Percentiles rank a stretch among this genome's conserved stretches.
These are phyloP conservation scores for Uronychia binucleata DNA, from an alignment of 73 alveolate genomes.

Conservation along the genomic window DNA sequence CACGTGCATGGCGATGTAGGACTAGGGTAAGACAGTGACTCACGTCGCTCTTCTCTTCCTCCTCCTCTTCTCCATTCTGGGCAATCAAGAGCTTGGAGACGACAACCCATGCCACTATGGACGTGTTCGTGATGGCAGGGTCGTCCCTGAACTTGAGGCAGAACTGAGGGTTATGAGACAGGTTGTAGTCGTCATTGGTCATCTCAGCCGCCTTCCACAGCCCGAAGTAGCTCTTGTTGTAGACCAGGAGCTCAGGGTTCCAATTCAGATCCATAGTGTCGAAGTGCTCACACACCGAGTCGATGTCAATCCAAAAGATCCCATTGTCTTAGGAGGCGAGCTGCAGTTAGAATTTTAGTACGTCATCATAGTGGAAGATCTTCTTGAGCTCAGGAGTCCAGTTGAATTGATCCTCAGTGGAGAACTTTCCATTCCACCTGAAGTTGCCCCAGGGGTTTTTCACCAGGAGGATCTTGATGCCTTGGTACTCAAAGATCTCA, in stretches of 20 bases:
- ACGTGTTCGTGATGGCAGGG: conserved; percentile 4
- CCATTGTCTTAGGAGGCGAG: conserved; percentile 49
- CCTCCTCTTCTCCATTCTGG: conserved; percentile 49
- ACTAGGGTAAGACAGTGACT: conserved; percentile 6
- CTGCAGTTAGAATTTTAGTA: neutral
- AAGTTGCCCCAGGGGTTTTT: conserved; percentile 75
- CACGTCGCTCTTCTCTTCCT: conserved; percentile 26
- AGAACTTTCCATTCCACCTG: conserved; percentile 61
- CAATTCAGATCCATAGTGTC: conserved; percentile 61
- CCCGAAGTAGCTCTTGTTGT: conserved; percentile 46
- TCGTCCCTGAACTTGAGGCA: conserved; percentile 30
- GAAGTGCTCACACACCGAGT: conserved; percentile 48
- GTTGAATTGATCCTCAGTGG: conserved; percentile 27
- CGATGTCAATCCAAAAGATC: conserved; percentile 69
- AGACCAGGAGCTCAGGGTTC: conserved; percentile 62
- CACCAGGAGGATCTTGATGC: conserved; percentile 46
- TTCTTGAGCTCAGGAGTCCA: conserved; percentile 66
- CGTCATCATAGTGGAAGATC: conserved; percentile 35
- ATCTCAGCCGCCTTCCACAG: conserved; percentile 63
- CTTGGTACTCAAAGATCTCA: conserved; percentile 42
- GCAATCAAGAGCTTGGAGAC: conserved; percentile 44
- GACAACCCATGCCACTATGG: conserved; percentile 53
- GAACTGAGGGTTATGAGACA: conserved; percentile 50
- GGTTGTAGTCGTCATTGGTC: conserved; percentile 28
- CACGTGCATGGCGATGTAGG: conserved; percentile 63